A percentile compares a stretch with the other conserved stretches of the same genome.
phyloP scores from a whole-genome alignment of 768 basidiomycete species.

The Mycena albidolilacea region DNA sequence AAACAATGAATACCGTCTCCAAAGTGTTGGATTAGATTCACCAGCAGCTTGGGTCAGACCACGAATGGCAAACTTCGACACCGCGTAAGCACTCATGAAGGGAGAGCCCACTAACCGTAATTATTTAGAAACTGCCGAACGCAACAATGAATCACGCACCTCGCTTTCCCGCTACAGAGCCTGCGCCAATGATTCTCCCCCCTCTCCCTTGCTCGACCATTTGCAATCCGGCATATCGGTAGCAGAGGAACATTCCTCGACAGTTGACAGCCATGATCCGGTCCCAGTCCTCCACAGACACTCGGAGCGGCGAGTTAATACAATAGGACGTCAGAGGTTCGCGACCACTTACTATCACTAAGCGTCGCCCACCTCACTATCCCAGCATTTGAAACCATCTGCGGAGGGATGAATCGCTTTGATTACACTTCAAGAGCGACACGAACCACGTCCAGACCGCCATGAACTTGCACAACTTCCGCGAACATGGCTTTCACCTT shows the following conservation, averaged over 20 bases:
- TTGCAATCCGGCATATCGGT: constrained; percentile 56
- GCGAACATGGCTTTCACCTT: constrained; percentile 50
- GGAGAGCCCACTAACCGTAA: constrained; percentile 10
- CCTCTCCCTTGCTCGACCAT: constrained; percentile 57
- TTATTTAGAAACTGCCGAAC: background rate
- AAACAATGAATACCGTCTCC: too few species aligned
- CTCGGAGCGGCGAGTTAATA: background rate
- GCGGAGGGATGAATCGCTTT: background rate
- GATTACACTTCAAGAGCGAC: too few species aligned
- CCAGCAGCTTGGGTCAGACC: constrained; percentile 33
- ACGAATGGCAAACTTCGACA: constrained; percentile 48
- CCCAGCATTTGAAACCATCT: constrained; percentile 50
- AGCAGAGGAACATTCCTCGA: constrained; percentile 53
- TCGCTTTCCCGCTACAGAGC: constrained; percentile 38
- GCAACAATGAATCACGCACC: background rate
- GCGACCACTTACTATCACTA: background rate
- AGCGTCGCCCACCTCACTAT: constrained; percentile 14
- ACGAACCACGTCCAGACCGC: constrained; percentile 47
- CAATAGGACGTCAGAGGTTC: background rate
- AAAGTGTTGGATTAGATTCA: background rate
- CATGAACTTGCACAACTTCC: constrained; percentile 43
- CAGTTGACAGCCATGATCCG: constrained; percentile 49
- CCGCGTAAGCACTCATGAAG: constrained; percentile 42
- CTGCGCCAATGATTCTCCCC: constrained; percentile 54
- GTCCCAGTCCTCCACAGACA: constrained; percentile 45